phyloP scores from a whole-genome alignment of 108 stramenopile genomes.

The Nannochloropsis gaditana region DNA sequence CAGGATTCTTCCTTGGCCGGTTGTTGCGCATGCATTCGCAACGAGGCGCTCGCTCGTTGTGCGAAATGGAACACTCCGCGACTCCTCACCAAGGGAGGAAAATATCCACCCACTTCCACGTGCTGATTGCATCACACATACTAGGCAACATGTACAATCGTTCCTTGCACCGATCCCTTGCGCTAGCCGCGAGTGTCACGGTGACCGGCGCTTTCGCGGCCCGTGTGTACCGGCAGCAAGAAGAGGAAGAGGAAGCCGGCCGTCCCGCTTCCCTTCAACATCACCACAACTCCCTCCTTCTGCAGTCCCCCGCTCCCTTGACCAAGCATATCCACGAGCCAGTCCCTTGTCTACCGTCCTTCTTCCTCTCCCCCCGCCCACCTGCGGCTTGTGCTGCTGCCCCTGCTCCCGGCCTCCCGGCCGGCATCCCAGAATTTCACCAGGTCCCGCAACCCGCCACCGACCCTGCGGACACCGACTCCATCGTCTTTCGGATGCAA shows the following conservation, averaged over 20 bases:
- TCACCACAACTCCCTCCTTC: background rate
- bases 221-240: background rate
- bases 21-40: too few species aligned
- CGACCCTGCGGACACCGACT: background rate
- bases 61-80: too few species aligned
- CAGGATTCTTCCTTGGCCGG: too few species aligned
- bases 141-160: background rate
- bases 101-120: too few species aligned
- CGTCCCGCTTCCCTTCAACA: background rate
- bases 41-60: too few species aligned
- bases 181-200: background rate
- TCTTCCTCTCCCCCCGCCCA: background rate
- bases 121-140: too few species aligned
- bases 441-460: background rate
- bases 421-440: background rate
- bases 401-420: background rate
- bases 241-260: conserved; percentile 3
- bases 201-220: background rate
- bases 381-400: background rate
- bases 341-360: background rate
- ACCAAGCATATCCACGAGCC: background rate
- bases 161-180: background rate
- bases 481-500: background rate
- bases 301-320: background rate
- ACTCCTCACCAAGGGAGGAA: too few species aligned